Evolutionary conservation across 768 basidiomycete species (phyloP).

Genomic region (Lentinula sp.): DNA sequence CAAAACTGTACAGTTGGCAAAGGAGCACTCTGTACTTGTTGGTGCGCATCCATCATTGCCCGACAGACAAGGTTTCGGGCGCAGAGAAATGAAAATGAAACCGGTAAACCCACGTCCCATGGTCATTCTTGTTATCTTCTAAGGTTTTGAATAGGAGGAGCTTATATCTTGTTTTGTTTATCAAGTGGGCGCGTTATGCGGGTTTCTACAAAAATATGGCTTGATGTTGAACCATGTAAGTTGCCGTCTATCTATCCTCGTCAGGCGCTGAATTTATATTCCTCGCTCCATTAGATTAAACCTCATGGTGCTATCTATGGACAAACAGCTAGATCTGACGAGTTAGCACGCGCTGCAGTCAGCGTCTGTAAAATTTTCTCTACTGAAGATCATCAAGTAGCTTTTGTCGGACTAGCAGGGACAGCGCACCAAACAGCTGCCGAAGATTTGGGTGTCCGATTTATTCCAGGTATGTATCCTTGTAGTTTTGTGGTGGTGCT

Average conservation of each 20-base stretch:
- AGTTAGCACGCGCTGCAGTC: slow-evolving; percentile 49
- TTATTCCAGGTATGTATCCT: slow-evolving; percentile 47
- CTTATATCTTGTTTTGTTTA: slow-evolving; percentile 54
- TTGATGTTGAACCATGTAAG: slow-evolving; percentile 52
- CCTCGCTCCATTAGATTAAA: slow-evolving; percentile 35
- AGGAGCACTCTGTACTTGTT: slow-evolving; percentile 46
- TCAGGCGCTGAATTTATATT: too few relatives aligned
- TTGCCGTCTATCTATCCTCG: background rate
- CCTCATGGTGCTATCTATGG: slow-evolving; percentile 61
- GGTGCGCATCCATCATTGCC: slow-evolving; percentile 59
- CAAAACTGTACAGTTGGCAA: slow-evolving; percentile 53
- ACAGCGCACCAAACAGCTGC: slow-evolving; percentile 56
- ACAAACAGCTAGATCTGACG: slow-evolving; percentile 49
- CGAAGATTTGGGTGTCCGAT: slow-evolving; percentile 46
- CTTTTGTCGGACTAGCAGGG: slow-evolving; percentile 60
- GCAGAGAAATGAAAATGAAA: slow-evolving; percentile 58
- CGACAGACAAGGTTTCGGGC: slow-evolving; percentile 60
- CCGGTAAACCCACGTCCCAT: slow-evolving; percentile 27
- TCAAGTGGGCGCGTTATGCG: slow-evolving; percentile 60
- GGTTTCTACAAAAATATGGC: slow-evolving; percentile 50
- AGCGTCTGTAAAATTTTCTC: slow-evolving; percentile 47
- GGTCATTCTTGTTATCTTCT: background rate
- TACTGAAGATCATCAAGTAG: slow-evolving; percentile 27
- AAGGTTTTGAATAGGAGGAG: slow-evolving; percentile 34
- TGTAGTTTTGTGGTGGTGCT: background rate